Evolutionary conservation across 352 stramenopile genomes (phyloP), one percentile per base, ranked within the genome.

Genomic region (Globisporangium okanoganense): DNA sequence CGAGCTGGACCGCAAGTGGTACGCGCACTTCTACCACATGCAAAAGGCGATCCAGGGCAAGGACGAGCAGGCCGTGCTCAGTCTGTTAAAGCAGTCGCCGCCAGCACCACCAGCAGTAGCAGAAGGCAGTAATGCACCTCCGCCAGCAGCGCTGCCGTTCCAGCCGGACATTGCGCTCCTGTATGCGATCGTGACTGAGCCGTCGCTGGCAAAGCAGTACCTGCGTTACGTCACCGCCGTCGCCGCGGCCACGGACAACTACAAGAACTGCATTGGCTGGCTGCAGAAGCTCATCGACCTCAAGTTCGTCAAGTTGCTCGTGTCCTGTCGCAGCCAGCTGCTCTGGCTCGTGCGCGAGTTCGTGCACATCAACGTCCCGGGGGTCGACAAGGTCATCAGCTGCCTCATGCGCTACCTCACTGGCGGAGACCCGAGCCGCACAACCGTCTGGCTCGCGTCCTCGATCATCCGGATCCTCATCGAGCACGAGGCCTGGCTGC

Each of bases 1-100:
- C 27, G 85, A 95, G 45, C 61, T 93, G 40, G 85, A 95, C 43
- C 80, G 85, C 49, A 95, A 95, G 56, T 95, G 85, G 85, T 92
- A 88, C 44, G 82, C 82, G 43, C 85, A 94, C 49, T 93, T 88
- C 51, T 90, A 92, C 55, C 79, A 91, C 64, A 87, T 92, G 76
- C 85, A 93, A 50, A 94, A 93, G 63, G 69, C 79, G 27, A 82
- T 94, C 33, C 78, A 87, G 27, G 73, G 74, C 56, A 91, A 91
- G 50, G 82, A 92, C 67, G 79, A 92, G 29, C 51, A 68, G 2
- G 61, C 71, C 1, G 64, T 67, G 22, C 66, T 94, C 14, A 71
- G 67, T 18, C 70, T 90, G 3, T 64, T 94, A 18, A 91, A 94
- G 62, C 75, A 85, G 58, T 64, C 78, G 56, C 66, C 78, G 9